A percentile compares a stretch with the other conserved stretches of the same genome.
These are phyloP conservation scores for Suillus americanus DNA, from an alignment of 768 basidiomycete genomes.

Conservation along the genomic window DNA sequence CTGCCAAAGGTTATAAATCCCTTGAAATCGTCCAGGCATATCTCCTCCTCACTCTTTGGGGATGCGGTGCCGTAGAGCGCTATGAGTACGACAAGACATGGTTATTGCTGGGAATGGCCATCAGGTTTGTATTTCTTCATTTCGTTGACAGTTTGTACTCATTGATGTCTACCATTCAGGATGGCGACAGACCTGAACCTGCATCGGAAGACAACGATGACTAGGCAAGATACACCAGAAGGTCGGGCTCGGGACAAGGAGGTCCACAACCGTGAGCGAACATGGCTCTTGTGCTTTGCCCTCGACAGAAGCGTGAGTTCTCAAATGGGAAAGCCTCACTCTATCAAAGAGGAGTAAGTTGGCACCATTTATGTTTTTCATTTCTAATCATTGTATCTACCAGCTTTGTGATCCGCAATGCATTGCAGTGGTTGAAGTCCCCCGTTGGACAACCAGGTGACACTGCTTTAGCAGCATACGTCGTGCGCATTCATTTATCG, in stretches of 20 bases:
- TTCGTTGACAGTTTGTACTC: background rate
- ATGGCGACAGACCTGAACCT: conserved; percentile 97
- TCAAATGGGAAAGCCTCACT: conserved; percentile 96
- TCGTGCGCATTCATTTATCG: conserved; percentile 46
- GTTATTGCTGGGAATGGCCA: conserved; percentile 84
- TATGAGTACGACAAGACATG: conserved; percentile 97
- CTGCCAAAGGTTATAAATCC: conserved; percentile 87
- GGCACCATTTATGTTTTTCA: background rate
- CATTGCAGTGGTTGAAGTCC: conserved; percentile 69
- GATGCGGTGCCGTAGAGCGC: conserved; percentile 91
- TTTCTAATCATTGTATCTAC: conserved; percentile 9
- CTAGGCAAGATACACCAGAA: conserved; percentile 71
- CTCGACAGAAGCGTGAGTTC: conserved; percentile 90
- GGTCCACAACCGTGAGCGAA: conserved; percentile 91
- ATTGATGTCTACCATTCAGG: conserved; percentile 38
- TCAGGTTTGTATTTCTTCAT: conserved; percentile 48
- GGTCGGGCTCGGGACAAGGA: conserved; percentile 77
- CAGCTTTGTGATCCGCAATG: conserved; percentile 87
- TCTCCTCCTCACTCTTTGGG: conserved; percentile 84
- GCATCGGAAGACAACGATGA: conserved; percentile 75
- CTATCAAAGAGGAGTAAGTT: conserved; percentile 89
- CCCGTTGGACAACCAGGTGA: conserved; percentile 67
- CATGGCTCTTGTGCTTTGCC: conserved; percentile 87
- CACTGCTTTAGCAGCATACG: conserved; percentile 69
- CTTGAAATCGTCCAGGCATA: conserved; percentile 96